Conservation (phyloP, 106 monocot genomes). For the Dendrobium chrysotoxum region DNA sequence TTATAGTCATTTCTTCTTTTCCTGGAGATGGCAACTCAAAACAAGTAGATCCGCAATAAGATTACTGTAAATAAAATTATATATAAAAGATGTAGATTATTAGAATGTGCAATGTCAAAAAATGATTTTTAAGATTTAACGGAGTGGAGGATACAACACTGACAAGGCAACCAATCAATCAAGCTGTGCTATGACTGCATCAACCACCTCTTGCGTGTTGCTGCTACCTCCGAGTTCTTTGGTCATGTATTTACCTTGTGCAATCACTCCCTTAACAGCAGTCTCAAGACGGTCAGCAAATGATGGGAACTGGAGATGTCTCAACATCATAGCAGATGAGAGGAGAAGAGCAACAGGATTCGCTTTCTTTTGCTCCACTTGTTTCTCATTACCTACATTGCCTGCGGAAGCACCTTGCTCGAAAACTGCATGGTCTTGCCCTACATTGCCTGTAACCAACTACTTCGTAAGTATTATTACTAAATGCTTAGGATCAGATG, state of each 20-base stretch:
- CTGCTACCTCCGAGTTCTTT: constrained; percentile 18
- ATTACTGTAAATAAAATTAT: background rate
- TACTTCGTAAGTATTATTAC: background rate
- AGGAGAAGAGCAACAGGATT: constrained; percentile 21
- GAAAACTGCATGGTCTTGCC: constrained; percentile 17
- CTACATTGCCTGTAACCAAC: constrained; percentile 30
- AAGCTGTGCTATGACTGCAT: constrained; percentile 14
- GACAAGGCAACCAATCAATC: background rate
- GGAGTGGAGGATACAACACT: background rate
- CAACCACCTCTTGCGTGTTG: constrained; percentile 16
- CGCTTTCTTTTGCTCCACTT: constrained; percentile 15
- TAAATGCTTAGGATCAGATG: background rate
- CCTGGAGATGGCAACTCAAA: background rate
- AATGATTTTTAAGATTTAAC: background rate
- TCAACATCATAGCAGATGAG: constrained; percentile 29
- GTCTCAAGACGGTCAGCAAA: constrained; percentile 35
- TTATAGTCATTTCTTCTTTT: background rate
- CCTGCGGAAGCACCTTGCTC: constrained; percentile 23
- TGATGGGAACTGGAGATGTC: constrained; percentile 24
- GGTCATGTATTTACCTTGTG: constrained; percentile 11
- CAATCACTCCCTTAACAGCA: constrained; percentile 7
- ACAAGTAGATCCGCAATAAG: background rate
- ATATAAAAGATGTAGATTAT: too few species aligned
- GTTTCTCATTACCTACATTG: constrained; percentile 21
- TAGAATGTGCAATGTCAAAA: background rate